A percentile compares a stretch with the other conserved stretches of the same genome.
phyloP scores from a whole-genome alignment of 2,329 filamentous ascomycete species.

The Penicillium sp. region DNA sequence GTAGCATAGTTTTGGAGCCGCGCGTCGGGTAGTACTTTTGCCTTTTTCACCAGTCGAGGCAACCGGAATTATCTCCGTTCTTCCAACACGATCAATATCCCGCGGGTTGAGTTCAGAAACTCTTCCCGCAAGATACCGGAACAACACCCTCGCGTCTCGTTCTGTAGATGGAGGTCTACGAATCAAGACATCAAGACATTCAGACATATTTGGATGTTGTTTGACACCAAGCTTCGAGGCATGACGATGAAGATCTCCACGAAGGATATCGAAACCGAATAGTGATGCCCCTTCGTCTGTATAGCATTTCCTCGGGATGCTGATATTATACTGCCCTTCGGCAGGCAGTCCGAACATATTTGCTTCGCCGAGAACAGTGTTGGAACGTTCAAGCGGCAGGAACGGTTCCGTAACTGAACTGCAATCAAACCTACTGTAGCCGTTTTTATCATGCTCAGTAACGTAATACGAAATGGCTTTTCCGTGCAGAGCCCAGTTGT shows the following conservation, averaged over 20 bases:
- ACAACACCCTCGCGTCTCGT: constrained; percentile 71
- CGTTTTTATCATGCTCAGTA: constrained; percentile 75
- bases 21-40: constrained; percentile 52
- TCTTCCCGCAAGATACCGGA: constrained; percentile 81
- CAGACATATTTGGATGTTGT: constrained; percentile 76
- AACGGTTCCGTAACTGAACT: constrained; percentile 62
- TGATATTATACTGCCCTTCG: constrained; percentile 66
- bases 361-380: not conserved
- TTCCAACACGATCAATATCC: constrained; percentile 64
- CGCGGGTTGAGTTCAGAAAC: constrained; percentile 72
- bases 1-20: constrained; percentile 77
- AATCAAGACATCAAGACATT: constrained; percentile 76
- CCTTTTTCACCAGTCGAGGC: constrained; percentile 42
- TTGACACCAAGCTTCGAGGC: constrained; percentile 84
- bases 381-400: constrained; percentile 63
- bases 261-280: constrained; percentile 80
- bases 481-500: constrained; percentile 62
- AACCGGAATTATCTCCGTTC: constrained; percentile 75
- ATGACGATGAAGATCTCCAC: constrained; percentile 76
- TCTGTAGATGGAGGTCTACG: constrained; percentile 71
- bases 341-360: not conserved
- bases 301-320: constrained; percentile 77
- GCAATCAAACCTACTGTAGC: constrained; percentile 71
- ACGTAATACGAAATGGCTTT: constrained; percentile 83
- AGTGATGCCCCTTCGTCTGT: constrained; percentile 77